Evolutionary conservation across 768 basidiomycete species (phyloP).

Genomic region (Dioszegia aurantiaca): DNA sequence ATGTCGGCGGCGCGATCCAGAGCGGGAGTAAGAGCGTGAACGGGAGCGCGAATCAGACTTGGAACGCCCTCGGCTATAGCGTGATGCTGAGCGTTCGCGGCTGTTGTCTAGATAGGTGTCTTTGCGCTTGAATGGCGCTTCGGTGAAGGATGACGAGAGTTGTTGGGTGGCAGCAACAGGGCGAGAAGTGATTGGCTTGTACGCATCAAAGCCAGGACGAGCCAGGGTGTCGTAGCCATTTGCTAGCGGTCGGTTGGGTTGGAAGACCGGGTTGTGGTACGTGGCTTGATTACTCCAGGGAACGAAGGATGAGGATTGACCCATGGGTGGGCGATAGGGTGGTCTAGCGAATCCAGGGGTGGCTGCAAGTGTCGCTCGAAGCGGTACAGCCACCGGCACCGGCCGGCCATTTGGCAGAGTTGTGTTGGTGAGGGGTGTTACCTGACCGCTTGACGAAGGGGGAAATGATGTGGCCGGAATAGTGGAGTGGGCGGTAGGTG

Average conservation of each 20-base stretch:
- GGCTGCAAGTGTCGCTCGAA: background rate
- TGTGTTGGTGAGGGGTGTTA: background rate
- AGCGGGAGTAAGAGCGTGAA: conserved; percentile 9
- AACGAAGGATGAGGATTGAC: background rate
- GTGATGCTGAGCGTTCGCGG: conserved; percentile 14
- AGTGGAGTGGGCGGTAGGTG: background rate
- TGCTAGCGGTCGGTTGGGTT: background rate
- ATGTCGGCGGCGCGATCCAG: too few relatives aligned
- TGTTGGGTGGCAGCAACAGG: conserved; percentile 23
- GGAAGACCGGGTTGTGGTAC: background rate
- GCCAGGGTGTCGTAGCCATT: conserved; percentile 17
- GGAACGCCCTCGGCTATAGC: background rate
- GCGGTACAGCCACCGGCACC: background rate
- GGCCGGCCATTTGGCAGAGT: background rate
- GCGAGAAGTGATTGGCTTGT: conserved; percentile 9
- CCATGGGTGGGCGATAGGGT: too few relatives aligned
- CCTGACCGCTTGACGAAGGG: background rate
- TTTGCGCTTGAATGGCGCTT: conserved; percentile 26
- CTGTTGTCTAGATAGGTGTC: background rate
- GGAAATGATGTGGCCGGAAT: background rate
- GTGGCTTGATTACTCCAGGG: background rate
- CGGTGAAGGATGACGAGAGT: conserved; percentile 34
- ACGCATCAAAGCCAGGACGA: background rate
- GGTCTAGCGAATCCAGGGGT: background rate
- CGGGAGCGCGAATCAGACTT: conserved; percentile 9